Evolutionary conservation across 1,139 yeast species (phyloP).

Genomic region (Yamadazyma epiphylla): DNA sequence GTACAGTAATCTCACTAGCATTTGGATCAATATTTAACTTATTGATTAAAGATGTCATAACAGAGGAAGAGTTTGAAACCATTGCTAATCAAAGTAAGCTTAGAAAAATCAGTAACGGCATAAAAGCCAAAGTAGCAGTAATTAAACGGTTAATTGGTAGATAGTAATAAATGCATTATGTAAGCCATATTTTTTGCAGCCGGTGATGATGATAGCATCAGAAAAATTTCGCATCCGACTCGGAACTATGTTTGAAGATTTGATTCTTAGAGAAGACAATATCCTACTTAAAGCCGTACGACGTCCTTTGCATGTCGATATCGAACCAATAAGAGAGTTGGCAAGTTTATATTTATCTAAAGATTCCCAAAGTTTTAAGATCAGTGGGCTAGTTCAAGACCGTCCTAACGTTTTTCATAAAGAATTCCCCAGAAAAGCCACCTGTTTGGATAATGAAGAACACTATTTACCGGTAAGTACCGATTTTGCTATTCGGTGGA

Average conservation of each 20-base stretch:
- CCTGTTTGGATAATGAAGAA: slow-evolving; percentile 32
- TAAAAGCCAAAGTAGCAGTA: slow-evolving; percentile 12
- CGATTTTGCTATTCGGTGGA: slow-evolving; percentile 27
- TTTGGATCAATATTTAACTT: slow-evolving; percentile 86
- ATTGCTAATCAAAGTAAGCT: slow-evolving; percentile 22
- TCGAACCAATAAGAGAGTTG: slow-evolving; percentile 2
- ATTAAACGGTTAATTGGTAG: slow-evolving; percentile 3
- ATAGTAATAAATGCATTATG: no score
- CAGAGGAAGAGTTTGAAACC: slow-evolving; percentile 70
- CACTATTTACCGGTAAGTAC: slow-evolving; percentile 27
- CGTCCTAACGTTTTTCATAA: slow-evolving; percentile 25
- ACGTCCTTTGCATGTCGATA: slow-evolving; percentile 3
- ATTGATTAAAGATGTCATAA: slow-evolving; percentile 68
- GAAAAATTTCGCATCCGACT: not conserved
- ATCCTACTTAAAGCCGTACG: slow-evolving; percentile 8
- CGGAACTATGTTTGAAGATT: slow-evolving; percentile 15
- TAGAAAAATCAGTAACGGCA: slow-evolving; percentile 14
- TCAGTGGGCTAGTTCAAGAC: slow-evolving; percentile 20
- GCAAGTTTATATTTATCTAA: slow-evolving; percentile 15
- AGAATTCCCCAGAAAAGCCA: slow-evolving; percentile 32
- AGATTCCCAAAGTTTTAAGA: slow-evolving; percentile 19
- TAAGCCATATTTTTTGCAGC: no score
- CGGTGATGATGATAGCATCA: no score
- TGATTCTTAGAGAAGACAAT: slow-evolving; percentile 14
- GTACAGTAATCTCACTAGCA: slow-evolving; percentile 88